These are phyloP conservation scores for Antitrichia curtipendula DNA, from an alignment of 225 moss, liverwort and hornwort species.

Conservation along the genomic window DNA sequence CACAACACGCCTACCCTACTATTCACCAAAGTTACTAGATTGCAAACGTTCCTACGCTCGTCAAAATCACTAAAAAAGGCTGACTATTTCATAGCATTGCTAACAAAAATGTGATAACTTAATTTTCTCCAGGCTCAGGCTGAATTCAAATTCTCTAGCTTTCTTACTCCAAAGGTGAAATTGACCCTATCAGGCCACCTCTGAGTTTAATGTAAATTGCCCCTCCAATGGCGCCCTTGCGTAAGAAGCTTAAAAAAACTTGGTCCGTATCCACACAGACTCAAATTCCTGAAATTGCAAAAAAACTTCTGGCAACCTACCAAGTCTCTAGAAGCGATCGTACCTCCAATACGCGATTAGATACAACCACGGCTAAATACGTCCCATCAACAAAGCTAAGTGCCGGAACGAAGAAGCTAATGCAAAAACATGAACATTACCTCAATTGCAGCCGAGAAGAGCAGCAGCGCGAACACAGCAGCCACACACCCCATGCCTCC, in stretches of 20 bases:
- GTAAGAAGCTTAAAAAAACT: not conserved
- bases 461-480: not conserved
- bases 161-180: not conserved
- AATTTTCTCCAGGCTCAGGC: not conserved
- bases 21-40: not conserved
- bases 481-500: not conserved
- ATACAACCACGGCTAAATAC: not conserved
- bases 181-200: not conserved
- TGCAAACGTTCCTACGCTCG: not conserved
- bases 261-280: not conserved
- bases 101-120: not conserved
- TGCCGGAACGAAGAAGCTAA: not conserved
- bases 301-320: not conserved
- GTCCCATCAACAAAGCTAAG: not conserved
- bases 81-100: not conserved
- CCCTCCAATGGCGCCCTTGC: not conserved
- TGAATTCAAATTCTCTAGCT: not conserved
- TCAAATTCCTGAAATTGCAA: not conserved
- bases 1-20: not conserved
- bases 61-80: not conserved
- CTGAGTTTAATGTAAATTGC: not conserved
- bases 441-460: constrained; percentile 16
- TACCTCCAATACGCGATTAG: not conserved
- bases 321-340: not conserved
- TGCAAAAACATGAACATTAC: not conserved